Base-by-base conservation (phyloP, 805 yeast species). In the Torulaspora franciscae region DNA sequence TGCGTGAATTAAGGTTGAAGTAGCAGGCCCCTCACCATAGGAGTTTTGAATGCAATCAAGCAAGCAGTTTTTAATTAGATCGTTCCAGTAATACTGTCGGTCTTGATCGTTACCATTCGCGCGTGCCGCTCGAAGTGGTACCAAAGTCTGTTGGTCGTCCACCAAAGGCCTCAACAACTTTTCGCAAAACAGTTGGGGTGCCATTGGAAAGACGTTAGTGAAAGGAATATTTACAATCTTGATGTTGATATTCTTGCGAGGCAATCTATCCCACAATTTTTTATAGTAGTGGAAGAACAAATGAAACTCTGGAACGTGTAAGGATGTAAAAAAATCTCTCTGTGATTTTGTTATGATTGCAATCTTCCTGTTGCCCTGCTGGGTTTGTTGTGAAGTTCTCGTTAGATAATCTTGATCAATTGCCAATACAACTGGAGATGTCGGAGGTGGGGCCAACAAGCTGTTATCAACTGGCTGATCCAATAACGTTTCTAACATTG, bases 151-250 rank as follows among this genome's bases (percentile, higher is more conserved):
- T 40, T 56, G 62, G 32, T 62, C 65, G 25, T 59, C 59, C 7
- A 43, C 40, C 7, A 46, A 24, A 10, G 43, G 46, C 27, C 33
- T 37, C 13, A 54, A 28, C 13, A 54, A 25, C 26, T 50, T 52
- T 32, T 59, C 59, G 50, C 64, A 59, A 42, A 51, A 59, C 2
- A 33, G 22, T 15, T 46, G 42, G 2, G 68, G 67, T 11, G 58
- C 46, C 19, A 64, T 30, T 2, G 68, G 67, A 39, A 45, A 56
- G 3, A 64, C 66, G 43, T 62, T 62, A 5, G 64, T 64, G 36
- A 64, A 64, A 6, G 67, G 67, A 17, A 64, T 61, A 49, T 64
- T 64, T 19, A 62, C 53, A 9, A 64, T 53, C 26, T 52, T 61
- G 6, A 64, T 50, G 42, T 57, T 56, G n/a, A 62, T 51, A 30